Percentiles rank a stretch among this genome's conserved stretches.
These are phyloP conservation scores for Verruconis gallopava DNA, from an alignment of 2,329 filamentous ascomycete species.

Conservation along the genomic window DNA sequence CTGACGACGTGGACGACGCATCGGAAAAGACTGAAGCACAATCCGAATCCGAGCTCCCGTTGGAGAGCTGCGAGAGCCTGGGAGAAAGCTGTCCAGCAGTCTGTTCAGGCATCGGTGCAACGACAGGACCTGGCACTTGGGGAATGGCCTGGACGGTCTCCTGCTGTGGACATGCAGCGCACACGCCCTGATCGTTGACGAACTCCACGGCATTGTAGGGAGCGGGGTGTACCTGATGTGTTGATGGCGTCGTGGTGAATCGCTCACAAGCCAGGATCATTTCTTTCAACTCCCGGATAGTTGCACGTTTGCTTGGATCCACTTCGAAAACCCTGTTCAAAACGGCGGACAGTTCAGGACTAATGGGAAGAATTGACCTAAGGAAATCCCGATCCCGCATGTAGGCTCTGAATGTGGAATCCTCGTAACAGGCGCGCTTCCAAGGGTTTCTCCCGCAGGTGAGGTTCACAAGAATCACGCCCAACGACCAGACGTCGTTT, in stretches of 20 bases:
- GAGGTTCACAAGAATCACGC: slow-evolving; percentile 93
- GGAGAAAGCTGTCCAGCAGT: slow-evolving; percentile 18
- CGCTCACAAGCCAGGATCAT: slow-evolving; percentile 63
- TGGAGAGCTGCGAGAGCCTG: slow-evolving; percentile 11
- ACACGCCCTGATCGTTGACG: neutral
- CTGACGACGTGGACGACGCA: slow-evolving; percentile 7
- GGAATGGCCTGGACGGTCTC: slow-evolving; percentile 13
- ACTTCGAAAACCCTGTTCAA: slow-evolving; percentile 77
- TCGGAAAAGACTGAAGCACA: slow-evolving; percentile 27
- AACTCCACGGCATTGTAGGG: slow-evolving; percentile 7
- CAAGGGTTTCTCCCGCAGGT: slow-evolving; percentile 97
- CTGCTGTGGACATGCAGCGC: neutral
- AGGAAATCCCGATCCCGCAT: slow-evolving; percentile 76
- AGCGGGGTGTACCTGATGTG: neutral
- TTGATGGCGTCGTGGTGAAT: slow-evolving; percentile 43
- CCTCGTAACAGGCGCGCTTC: slow-evolving; percentile 89
- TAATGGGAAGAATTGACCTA: slow-evolving; percentile 82
- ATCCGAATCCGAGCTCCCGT: slow-evolving; percentile 25
- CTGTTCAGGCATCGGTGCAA: slow-evolving; percentile 16
- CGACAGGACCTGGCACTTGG: slow-evolving; percentile 19
- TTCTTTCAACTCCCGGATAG: slow-evolving; percentile 63
- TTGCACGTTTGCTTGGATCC: slow-evolving; percentile 71
- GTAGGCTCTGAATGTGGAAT: slow-evolving; percentile 89
- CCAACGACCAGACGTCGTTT: slow-evolving; percentile 97
- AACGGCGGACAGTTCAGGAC: slow-evolving; percentile 79